phyloP scores from a whole-genome alignment of 1,139 yeast species.

The Pneumocystis sp. region DNA sequence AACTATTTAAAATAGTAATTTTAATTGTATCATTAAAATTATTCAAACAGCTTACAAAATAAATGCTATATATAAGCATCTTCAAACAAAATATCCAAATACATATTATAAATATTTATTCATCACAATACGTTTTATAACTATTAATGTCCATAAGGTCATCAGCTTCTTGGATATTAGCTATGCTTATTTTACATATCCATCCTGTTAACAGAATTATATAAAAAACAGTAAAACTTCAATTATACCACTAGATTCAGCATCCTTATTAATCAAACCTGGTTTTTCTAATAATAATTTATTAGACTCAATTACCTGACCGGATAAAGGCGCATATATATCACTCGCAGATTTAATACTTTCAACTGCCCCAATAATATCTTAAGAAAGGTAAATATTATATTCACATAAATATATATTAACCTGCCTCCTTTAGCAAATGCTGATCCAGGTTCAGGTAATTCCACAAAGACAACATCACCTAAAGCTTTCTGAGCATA shows the following conservation, averaged over 20 bases:
- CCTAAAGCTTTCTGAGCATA: conserved; percentile 98
- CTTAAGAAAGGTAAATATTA: conserved; percentile 21
- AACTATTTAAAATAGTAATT: neutral
- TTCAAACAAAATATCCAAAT: neutral
- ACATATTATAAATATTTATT: neutral
- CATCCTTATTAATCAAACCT: conserved; percentile 67
- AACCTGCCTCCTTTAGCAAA: conserved; percentile 39
- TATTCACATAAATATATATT: neutral
- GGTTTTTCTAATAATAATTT: conserved; percentile 53
- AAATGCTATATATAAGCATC: neutral
- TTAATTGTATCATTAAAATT: neutral
- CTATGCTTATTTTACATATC: neutral
- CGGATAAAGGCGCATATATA: conserved; percentile 75
- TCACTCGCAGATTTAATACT: conserved; percentile 91
- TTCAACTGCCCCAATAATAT: conserved; percentile 82
- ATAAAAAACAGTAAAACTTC: conserved; percentile 3
- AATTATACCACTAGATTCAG: conserved; percentile 60
- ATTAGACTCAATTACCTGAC: conserved; percentile 64
- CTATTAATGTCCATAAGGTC: neutral
- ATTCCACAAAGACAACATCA: conserved; percentile 86
- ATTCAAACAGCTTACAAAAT: neutral
- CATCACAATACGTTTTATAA: neutral
- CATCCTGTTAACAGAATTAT: neutral
- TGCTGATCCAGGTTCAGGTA: conserved; percentile 59
- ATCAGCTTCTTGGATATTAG: neutral